Evolutionary conservation across 2,329 filamentous ascomycete species (phyloP), one percentile per base, ranked within the genome.

Genomic region (Paracorniculantispora psalliotae): DNA sequence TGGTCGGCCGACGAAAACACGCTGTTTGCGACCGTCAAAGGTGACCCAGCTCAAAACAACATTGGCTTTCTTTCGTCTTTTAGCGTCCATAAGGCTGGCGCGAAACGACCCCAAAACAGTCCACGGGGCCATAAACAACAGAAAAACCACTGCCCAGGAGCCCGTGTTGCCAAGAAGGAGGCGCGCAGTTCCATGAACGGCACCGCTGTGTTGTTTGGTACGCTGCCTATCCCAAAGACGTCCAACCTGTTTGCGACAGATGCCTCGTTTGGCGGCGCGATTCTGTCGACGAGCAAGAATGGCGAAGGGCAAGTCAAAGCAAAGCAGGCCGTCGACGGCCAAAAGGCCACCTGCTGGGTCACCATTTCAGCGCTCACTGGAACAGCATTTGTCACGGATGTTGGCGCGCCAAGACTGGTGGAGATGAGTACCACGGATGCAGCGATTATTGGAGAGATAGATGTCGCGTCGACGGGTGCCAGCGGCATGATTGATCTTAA

Each of bases 11-110:
- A 87, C 55, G 76, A 82, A 61, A 71, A 67, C 0, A 75, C 70
- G 2, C 71, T 88, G 0, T 76, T 81, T 53, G 76, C 80, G 0
- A 84, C 81, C 1, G 82, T 87, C 43, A 88, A 88, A 69, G 85
- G 85, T 1, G 75, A 86, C 57, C 81, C 81, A 0, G 63, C 73
- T 0, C 70, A 69, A 4, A 84, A 83, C 66, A 83, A 80, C 55
- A 81, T 77, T 0, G 83, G 84, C 0, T 87, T 83, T 63, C 60
- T 87, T 12, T 79, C 80, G 0, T 68, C 76, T 0, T 84, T 83
- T 61, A 63, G 76, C 0, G 75, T 86, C 0, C 46, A 66, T n/a
- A 8, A 23, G 9, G 9, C 13, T 25, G 15, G 8, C 33, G 39
- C 25, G 23, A 58, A 47, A 9, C 21, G 10, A 44, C 17, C 21